These are phyloP conservation scores for Aphanoascus verrucosus DNA, from an alignment of 2,329 filamentous ascomycete species.

Conservation along the genomic window DNA sequence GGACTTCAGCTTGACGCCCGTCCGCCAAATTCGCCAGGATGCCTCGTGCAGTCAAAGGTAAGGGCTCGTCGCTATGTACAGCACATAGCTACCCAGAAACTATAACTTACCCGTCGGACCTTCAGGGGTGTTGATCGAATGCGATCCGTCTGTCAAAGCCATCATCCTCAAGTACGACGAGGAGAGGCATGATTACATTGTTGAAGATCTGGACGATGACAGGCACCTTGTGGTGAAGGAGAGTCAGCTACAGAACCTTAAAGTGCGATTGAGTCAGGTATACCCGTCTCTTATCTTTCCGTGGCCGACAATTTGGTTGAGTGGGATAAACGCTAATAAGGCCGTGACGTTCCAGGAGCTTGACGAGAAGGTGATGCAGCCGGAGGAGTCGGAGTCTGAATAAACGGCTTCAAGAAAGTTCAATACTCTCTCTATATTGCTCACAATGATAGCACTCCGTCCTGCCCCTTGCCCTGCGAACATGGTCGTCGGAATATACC, in stretches of 20 bases:
- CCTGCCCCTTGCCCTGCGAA: neutral
- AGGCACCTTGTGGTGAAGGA: slow-evolving; percentile 39
- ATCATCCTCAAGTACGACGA: slow-evolving; percentile 41
- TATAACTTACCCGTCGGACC: neutral
- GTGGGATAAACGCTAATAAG: neutral
- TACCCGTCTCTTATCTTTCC: neutral
- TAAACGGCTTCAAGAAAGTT: neutral
- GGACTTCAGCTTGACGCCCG: too few species aligned
- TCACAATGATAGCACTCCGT: neutral
- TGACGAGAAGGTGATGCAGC: slow-evolving; percentile 39
- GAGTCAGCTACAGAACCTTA: slow-evolving; percentile 35
- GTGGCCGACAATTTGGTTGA: neutral
- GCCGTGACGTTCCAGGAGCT: slow-evolving; percentile 28
- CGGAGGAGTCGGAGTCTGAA: slow-evolving; percentile 38
- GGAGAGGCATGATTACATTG: slow-evolving; percentile 38
- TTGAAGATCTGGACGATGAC: slow-evolving; percentile 39
- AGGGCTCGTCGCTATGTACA: too few species aligned
- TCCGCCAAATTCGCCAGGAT: neutral
- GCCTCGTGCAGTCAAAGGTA: slow-evolving; percentile 16
- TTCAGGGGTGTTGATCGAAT: slow-evolving; percentile 39
- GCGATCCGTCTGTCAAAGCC: slow-evolving; percentile 40
- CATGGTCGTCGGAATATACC: too few species aligned
- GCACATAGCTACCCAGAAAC: too few species aligned
- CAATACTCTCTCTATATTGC: neutral
- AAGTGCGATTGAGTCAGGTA: slow-evolving; percentile 34